phyloP scores from a whole-genome alignment of 129 eudicot species.

The Helianthus annuus region HanXRQr2.0-SUNRISE NC_035436.2:204197007-204197506 shows the following conservation, averaged over 20 bases:
- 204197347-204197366: slow-evolving; percentile 44
- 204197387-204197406: slow-evolving; percentile 50
- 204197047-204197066: slow-evolving; percentile 59
- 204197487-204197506: slow-evolving; percentile 57
- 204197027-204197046: slow-evolving; percentile 83
- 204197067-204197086: slow-evolving; percentile 65
- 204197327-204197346: slow-evolving; percentile 46
- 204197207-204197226: slow-evolving; percentile 79
- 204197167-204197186: slow-evolving; percentile 59
- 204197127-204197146: slow-evolving; percentile 65
- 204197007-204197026: slow-evolving; percentile 55
- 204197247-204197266: slow-evolving; percentile 67
- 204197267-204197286: slow-evolving; percentile 63
- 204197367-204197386: slow-evolving; percentile 44
- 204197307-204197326: slow-evolving; percentile 67
- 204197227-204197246: slow-evolving; percentile 67
- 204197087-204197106: slow-evolving; percentile 64
- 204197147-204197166: slow-evolving; percentile 69
- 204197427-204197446: slow-evolving; percentile 59
- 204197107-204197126: slow-evolving; percentile 66
- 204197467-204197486: slow-evolving; percentile 53
- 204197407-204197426: slow-evolving; percentile 52
- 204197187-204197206: slow-evolving; percentile 77
- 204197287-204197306: slow-evolving; percentile 73
- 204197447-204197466: slow-evolving; percentile 63